These are phyloP conservation scores for Beauveria brongniartii DNA, from an alignment of 2,329 filamentous ascomycete genomes.

Conservation along the genomic window DNA sequence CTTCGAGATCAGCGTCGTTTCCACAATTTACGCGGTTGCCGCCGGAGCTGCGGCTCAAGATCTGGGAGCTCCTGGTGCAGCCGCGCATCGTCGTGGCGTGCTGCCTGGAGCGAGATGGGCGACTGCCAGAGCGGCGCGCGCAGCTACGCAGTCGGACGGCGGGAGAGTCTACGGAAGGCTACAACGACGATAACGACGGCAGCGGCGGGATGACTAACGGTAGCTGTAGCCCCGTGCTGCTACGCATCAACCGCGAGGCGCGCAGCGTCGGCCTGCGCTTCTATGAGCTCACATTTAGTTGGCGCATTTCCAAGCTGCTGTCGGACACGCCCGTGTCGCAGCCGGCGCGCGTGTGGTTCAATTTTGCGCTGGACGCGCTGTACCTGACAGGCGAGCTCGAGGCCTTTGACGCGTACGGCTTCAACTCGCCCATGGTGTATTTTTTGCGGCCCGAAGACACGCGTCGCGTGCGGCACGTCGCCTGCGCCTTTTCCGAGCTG, in stretches of 20 bases:
- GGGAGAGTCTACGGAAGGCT: not conserved
- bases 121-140: conserved; percentile 20
- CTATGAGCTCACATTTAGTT: conserved; percentile 40
- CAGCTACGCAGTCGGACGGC: conserved; percentile 20
- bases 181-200: conserved; percentile 13
- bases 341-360: conserved; percentile 37
- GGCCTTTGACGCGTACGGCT: conserved; percentile 36
- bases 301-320: conserved; percentile 36
- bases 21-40: conserved; percentile 33
- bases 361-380: conserved; percentile 38
- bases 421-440: conserved; percentile 41
- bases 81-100: conserved; percentile 37
- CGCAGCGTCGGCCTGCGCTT: conserved; percentile 31
- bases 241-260: conserved; percentile 36
- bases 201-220: conserved; percentile 13
- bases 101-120: conserved; percentile 29
- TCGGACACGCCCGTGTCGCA: conserved; percentile 26
- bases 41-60: conserved; percentile 38
- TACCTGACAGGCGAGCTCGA: conserved; percentile 41
- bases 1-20: conserved; percentile 18
- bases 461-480: conserved; percentile 34
- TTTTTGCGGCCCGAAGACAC: conserved; percentile 37
- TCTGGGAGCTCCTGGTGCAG: conserved; percentile 37
- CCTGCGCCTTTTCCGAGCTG: conserved; percentile 36
- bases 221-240: conserved; percentile 28